Percentiles rank a stretch among this genome's conserved stretches.
Conservation (phyloP, 2,329 filamentous ascomycete genomes). For the Scolecobasidium constrictum region DNA sequence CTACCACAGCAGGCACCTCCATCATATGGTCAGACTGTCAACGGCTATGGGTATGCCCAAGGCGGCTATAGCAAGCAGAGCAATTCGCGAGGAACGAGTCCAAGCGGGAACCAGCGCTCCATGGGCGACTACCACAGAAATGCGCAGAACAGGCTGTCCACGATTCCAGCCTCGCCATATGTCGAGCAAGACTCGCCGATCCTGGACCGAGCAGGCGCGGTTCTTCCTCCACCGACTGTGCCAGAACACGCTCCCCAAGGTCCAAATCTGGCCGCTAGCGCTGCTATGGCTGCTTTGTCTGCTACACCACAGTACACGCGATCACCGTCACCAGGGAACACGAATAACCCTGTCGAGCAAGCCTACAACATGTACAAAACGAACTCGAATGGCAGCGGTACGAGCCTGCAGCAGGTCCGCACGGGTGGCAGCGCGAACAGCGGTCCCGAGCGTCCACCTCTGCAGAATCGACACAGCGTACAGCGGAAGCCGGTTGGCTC, state of each 20-base stretch:
- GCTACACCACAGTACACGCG: neutral
- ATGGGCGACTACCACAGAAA: slow-evolving; percentile 1
- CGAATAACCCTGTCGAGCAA: neutral
- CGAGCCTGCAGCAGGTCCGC: neutral
- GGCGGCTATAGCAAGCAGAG: neutral
- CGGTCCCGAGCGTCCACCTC: neutral
- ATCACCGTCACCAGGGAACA: neutral
- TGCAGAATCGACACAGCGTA: neutral
- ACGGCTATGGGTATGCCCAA: neutral
- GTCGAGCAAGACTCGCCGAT: slow-evolving; percentile 9
- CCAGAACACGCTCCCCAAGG: neutral
- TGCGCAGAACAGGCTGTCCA: slow-evolving; percentile 6
- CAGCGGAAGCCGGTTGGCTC: neutral
- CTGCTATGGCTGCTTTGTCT: neutral
- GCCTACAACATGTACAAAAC: neutral
- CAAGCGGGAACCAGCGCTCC: too few relatives aligned
- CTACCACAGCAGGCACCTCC: neutral
- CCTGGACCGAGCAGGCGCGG: neutral
- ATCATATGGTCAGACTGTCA: neutral
- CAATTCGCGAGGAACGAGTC: neutral
- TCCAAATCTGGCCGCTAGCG: neutral
- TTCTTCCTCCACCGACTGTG: neutral
- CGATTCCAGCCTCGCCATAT: slow-evolving; percentile 11
- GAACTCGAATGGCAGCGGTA: neutral
- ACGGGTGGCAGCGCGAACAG: neutral